Base-by-base conservation (phyloP, 2,329 filamentous ascomycete genomes). In the Xylaria sp. region DNA sequence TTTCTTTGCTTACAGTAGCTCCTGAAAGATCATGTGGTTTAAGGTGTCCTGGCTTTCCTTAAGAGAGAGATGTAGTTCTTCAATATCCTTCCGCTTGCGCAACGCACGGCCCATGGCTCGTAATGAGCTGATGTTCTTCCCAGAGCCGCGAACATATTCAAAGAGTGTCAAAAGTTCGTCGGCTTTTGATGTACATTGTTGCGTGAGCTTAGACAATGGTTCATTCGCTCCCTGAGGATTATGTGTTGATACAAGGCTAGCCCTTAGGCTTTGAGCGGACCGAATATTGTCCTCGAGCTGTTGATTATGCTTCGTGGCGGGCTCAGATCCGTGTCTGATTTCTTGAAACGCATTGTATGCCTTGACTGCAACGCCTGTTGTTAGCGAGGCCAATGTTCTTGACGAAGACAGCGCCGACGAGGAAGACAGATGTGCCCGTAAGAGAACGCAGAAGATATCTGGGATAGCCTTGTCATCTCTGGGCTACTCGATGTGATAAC, bases 241-340 rank as follows among this genome's bases (percentile, higher is more conserved):
- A 21, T 21, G 19, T 35, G 31, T 25, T 1, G 23, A 42, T 8
- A 7, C 11, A 25, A 65, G 56, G 12, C 46, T 53, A 12, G 15
- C 17, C 15, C 33, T 64, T 8, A 61, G 21, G 12, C 9, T 46
- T 42, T 54, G 21, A 19, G 46, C 47, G 23, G 45, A 50, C 45
- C 35, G 35, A 6, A 63, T 40, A 35, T 45, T 55, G 5, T 57
- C 28, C 11, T 67, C 64, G 3, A 67, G 50, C 43, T 62, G 45
- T 25, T 46, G n/a, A 9, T 65, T 65, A 23, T 43, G 50, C 43
- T 67, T 51, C 15, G 62, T 67, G 12, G 45, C 17, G 14, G 45
- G 55, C 17, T 45, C n/a, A 1, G 23, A 28, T 33, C 47, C 60
- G 25, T 21, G 17, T 28, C 52, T 40, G 17, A 67, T 65, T 40